phyloP scores from a whole-genome alignment of 768 basidiomycete species.

The Gymnopilus junonius region DNA sequence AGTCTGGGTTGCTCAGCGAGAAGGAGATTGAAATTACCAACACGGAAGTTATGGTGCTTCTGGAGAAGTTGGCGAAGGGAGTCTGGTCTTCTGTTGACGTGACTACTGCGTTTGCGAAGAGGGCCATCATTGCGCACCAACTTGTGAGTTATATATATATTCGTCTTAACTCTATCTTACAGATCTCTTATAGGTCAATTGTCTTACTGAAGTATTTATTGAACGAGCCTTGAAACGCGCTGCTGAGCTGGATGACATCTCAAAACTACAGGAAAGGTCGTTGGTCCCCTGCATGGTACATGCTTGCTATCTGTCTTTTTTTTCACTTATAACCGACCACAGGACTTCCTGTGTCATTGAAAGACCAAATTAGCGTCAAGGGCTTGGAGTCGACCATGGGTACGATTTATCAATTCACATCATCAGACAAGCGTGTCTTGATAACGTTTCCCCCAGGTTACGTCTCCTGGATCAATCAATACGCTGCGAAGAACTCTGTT shows the following conservation, averaged over 20 bases:
- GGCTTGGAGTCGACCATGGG: conserved; percentile 75
- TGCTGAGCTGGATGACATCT: conserved; percentile 65
- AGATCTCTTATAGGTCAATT: conserved; percentile 59
- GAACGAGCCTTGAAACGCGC: conserved; percentile 71
- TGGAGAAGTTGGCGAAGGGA: conserved; percentile 55
- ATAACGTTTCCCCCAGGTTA: conserved; percentile 51
- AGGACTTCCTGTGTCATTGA: conserved; percentile 70
- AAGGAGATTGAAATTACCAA: conserved; percentile 55
- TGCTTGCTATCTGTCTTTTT: not conserved
- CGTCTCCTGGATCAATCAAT: conserved; percentile 70
- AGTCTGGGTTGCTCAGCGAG: conserved; percentile 58
- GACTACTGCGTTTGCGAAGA: conserved; percentile 74
- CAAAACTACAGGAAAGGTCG: conserved; percentile 59
- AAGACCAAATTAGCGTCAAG: conserved; percentile 73
- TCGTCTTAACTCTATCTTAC: not conserved
- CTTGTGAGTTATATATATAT: conserved; percentile 45
- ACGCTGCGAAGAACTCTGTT: conserved; percentile 60
- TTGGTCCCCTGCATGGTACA: conserved; percentile 74
- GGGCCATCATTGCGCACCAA: conserved; percentile 82
- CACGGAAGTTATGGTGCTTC: conserved; percentile 45
- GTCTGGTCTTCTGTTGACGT: conserved; percentile 71
- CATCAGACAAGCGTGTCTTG: not conserved
- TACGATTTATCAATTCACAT: conserved; percentile 20
- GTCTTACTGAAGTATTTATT: conserved; percentile 81
- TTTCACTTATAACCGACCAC: not conserved